phyloP scores from a whole-genome alignment of 2,329 filamentous ascomycete genomes.

The Ophiostoma sp. region DNA sequence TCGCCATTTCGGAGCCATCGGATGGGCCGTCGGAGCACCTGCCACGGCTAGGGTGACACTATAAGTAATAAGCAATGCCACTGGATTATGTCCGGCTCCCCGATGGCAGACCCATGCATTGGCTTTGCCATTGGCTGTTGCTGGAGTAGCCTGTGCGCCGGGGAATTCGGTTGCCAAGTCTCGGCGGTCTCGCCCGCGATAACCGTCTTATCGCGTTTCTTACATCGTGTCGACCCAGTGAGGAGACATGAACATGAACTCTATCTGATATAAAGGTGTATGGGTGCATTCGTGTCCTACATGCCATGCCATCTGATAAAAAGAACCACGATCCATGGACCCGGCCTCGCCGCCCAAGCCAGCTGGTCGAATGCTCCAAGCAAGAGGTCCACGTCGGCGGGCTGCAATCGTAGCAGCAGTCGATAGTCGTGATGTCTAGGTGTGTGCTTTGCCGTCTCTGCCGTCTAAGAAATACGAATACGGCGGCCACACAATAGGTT shows the following conservation, averaged over 20 bases:
- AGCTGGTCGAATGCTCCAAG: neutral
- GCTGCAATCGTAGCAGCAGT: neutral
- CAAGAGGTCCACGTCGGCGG: neutral
- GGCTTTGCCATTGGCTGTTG: neutral
- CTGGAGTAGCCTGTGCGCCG: neutral
- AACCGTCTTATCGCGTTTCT: neutral
- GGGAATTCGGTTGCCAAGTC: constrained; percentile 1
- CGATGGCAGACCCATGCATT: too few species aligned
- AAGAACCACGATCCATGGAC: neutral
- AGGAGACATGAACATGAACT: neutral
- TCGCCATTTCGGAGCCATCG: too few species aligned
- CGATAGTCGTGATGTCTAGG: neutral
- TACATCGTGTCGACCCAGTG: too few species aligned
- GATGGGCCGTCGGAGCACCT: too few species aligned
- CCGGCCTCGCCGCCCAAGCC: neutral
- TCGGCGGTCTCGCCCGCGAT: neutral
- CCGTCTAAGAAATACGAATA: neutral
- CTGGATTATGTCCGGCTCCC: too few species aligned
- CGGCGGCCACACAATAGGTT: neutral
- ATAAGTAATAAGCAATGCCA: too few species aligned
- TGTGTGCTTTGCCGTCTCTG: neutral
- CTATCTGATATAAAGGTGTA: too few species aligned
- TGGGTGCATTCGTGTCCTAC: too few species aligned
- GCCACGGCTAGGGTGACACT: too few species aligned
- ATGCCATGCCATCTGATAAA: neutral